Base-by-base conservation (phyloP, 2,329 filamentous ascomycete genomes). In the Talaromyces sp. region DNA sequence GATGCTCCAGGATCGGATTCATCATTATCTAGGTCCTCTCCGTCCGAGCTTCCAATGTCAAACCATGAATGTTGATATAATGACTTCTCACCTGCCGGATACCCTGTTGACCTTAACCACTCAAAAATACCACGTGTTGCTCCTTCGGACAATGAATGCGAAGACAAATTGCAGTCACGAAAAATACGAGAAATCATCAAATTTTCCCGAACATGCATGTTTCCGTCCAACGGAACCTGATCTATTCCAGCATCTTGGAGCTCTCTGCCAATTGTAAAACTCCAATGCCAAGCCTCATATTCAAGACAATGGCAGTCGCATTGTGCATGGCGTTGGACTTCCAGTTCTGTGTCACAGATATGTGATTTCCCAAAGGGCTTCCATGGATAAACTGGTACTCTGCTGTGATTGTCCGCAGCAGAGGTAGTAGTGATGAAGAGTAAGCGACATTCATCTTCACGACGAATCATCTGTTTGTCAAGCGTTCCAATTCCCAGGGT, bases 281-380 rank as follows among this genome's bases (percentile, higher is more conserved):
- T 40, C 65, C 66, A 68, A 42, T 67, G 50, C 67, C 66, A 70
- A 56, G 30, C 55, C 31, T 65, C 27, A 53, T 69, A 69, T 56
- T 70, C 60, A n/a, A 70, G 23, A 18, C 56, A 68, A 61, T 69
- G 64, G 50, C 7, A 40, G 18, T 18, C 33, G 47, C 68, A 70
- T 42, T 56, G 58, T 53, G 62, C 61, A 63, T 70, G 68, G 12
- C 67, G 40, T 53, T 59, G 64, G 18, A 68, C 63, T 28, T 44
- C 0, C 0, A 67, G 57, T 34, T 68, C 65, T 50, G 69, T 63
- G 59, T 69, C 67, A 14, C 27, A 42, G 40, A 67, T 55, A 27
- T 40, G 34, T 12, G 68, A 68, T 34, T 2, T 8, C 8, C 65
- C 67, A 60, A 68, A 69, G 4, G 66, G 67, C 57, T 67, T 70